A percentile compares a stretch with the other conserved stretches of the same genome.
These are phyloP conservation scores for Apophysomyces ossiformis DNA, from an alignment of 371 early-diverging fungal genomes.

Conservation along the genomic window DNA sequence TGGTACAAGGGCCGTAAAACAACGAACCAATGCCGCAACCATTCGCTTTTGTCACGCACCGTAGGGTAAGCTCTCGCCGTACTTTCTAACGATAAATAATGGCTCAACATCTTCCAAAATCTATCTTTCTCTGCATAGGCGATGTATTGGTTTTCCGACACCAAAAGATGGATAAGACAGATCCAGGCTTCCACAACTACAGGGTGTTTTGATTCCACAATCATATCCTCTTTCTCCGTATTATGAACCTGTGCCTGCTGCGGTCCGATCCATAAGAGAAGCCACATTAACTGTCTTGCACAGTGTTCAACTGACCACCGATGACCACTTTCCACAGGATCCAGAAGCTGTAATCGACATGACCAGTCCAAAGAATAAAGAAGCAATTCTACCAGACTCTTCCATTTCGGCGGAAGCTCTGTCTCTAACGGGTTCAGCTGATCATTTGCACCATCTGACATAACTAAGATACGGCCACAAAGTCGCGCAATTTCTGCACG, in stretches of 20 bases:
- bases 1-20: not conserved
- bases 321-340: not conserved
- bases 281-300: not conserved
- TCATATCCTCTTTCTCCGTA: not conserved
- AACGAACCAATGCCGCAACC: constrained; percentile 1
- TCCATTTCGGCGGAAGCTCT: not conserved
- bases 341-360: not conserved
- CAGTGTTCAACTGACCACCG: not conserved
- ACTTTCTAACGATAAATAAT: not conserved
- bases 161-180: not conserved
- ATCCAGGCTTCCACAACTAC: not conserved
- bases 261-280: not conserved
- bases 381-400: not conserved
- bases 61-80: constrained; percentile 1
- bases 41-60: not conserved
- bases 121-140: not conserved
- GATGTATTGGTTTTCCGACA: constrained; percentile 4
- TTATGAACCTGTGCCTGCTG: not conserved
- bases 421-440: not conserved
- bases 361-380: constrained; percentile 1
- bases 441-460: not conserved
- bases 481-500: not conserved
- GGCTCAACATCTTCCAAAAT: not conserved
- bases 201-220: too few species aligned
- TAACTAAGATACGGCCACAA: not conserved